phyloP scores from a whole-genome alignment of 495 filamentous ascomycete genomes.

The Mytilinidion resinicola region DNA sequence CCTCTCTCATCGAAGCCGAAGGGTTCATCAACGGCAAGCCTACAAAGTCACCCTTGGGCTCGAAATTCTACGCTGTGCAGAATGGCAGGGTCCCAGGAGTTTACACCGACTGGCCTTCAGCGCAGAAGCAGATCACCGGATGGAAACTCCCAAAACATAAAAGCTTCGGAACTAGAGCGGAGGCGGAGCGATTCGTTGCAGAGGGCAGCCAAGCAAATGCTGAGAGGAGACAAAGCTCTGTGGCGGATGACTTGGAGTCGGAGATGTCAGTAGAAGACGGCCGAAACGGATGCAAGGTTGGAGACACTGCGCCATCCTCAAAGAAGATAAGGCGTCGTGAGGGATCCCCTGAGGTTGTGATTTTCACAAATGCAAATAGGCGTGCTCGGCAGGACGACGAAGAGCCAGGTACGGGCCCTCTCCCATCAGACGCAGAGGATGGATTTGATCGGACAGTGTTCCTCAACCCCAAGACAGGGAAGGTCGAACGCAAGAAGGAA shows the following conservation, averaged over 20 bases:
- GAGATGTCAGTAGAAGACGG: slow-evolving; percentile 7
- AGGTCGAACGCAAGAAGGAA: slow-evolving; percentile 52
- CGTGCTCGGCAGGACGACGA: slow-evolving; percentile 39
- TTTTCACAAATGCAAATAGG: neutral
- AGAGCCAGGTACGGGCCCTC: slow-evolving; percentile 49
- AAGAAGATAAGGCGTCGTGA: slow-evolving; percentile 40
- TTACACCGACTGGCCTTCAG: slow-evolving; percentile 80
- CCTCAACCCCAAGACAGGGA: slow-evolving; percentile 51
- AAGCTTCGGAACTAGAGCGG: slow-evolving; percentile 67
- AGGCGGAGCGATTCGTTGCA: slow-evolving; percentile 70
- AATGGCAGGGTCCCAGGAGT: slow-evolving; percentile 76
- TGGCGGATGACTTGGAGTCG: slow-evolving; percentile 28
- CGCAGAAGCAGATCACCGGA: slow-evolving; percentile 68
- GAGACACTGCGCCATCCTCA: slow-evolving; percentile 9
- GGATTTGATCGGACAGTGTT: slow-evolving; percentile 56
- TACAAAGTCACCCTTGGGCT: slow-evolving; percentile 32
- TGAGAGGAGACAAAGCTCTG: slow-evolving; percentile 7
- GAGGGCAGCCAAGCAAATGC: slow-evolving; percentile 37
- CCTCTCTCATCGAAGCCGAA: slow-evolving; percentile 66
- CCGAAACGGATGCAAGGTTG: slow-evolving; percentile 22
- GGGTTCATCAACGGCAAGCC: slow-evolving; percentile 61
- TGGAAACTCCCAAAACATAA: slow-evolving; percentile 74
- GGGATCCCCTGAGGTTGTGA: neutral
- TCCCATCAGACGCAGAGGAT: slow-evolving; percentile 52
- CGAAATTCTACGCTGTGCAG: slow-evolving; percentile 79